phyloP scores from a whole-genome alignment of 805 yeast genomes.

The Metschnikowia cubensis region DNA sequence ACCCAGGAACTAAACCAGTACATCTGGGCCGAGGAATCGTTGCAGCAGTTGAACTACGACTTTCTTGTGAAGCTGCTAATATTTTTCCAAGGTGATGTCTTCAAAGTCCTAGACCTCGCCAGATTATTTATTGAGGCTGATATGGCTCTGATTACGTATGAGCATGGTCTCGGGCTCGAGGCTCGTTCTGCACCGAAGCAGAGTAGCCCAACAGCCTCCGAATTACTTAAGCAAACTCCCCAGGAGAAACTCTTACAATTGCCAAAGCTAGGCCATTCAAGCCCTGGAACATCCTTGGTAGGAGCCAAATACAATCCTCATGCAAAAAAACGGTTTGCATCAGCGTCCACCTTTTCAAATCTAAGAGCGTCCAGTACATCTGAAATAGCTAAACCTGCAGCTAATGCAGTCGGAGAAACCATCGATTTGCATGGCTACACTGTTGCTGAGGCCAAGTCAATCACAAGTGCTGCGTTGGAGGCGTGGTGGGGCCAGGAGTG shows the following conservation, averaged over 20 bases:
- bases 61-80: conserved; percentile 39
- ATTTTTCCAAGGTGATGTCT: conserved; percentile 44
- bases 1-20: conserved; percentile 8
- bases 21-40: conserved; percentile 22
- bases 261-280: neutral
- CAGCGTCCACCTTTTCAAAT: neutral
- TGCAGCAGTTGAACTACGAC: conserved; percentile 32
- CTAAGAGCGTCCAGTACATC: neutral
- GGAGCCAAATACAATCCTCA: neutral
- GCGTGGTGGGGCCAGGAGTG: conserved; percentile 67
- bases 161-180: conserved; percentile 7
- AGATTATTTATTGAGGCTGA: conserved; percentile 28
- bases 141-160: conserved; percentile 25
- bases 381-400: neutral
- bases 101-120: conserved; percentile 35
- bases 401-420: neutral
- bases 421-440: conserved; percentile 58
- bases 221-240: neutral
- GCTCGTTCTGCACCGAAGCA: neutral
- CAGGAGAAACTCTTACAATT: neutral
- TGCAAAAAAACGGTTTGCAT: neutral
- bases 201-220: neutral
- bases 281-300: neutral
- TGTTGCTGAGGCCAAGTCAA: conserved; percentile 44
- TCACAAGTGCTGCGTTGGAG: conserved; percentile 32